Conservation (phyloP, 805 yeast species). For the Debaryomyces tyrocola region DNA sequence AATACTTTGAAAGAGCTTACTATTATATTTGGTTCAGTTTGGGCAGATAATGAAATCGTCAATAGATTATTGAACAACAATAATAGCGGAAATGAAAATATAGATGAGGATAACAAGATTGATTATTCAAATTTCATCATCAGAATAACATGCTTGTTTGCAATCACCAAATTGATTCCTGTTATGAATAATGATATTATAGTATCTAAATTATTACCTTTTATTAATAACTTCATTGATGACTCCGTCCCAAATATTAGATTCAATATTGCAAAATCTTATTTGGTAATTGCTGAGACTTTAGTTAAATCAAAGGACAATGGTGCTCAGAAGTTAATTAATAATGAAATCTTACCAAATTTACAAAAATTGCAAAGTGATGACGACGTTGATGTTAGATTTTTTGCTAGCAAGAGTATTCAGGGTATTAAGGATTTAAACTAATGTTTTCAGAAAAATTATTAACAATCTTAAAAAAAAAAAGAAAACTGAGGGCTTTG, state of each 20-base stretch:
- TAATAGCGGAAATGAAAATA: constrained; percentile 14
- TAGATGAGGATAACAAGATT: constrained; percentile 32
- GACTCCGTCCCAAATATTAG: constrained; percentile 95
- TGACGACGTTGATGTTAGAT: constrained; percentile 85
- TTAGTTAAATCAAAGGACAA: constrained; percentile 27
- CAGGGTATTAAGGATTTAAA: constrained; percentile 17
- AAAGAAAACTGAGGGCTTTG: not conserved
- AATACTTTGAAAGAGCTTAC: constrained; percentile 76
- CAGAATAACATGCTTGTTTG: constrained; percentile 86
- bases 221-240: constrained; percentile 63
- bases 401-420: constrained; percentile 68
- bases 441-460: not conserved
- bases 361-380: constrained; percentile 68
- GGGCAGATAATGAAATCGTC: constrained; percentile 88
- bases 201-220: constrained; percentile 71
- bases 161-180: constrained; percentile 78
- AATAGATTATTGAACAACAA: constrained; percentile 58
- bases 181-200: constrained; percentile 61
- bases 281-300: constrained; percentile 58
- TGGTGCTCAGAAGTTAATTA: constrained; percentile 27
- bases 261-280: constrained; percentile 90
- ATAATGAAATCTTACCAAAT: constrained; percentile 56
- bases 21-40: constrained; percentile 83
- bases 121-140: constrained; percentile 78
- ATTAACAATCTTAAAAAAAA: not conserved